Base-by-base conservation (phyloP, 208 protist species). In the Dictyostelium gargantuum region DNA sequence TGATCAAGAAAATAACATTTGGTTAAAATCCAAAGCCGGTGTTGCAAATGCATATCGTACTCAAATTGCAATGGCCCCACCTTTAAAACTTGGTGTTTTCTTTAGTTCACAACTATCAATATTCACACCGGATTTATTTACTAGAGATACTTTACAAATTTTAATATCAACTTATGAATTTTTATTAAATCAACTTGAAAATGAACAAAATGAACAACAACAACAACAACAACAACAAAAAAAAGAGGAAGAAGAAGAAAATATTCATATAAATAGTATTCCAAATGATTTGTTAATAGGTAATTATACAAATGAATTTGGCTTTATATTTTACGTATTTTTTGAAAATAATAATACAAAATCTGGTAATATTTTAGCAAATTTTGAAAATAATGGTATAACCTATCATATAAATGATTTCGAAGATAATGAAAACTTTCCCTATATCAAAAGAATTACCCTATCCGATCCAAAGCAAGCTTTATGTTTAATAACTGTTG, bases 81-180 rank as follows among this genome's bases (percentile, higher is more conserved):
- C 26, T 6, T 44, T 77, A 44, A 46, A 77, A 38, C 4, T 86
- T 0, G 81, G 81, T 68, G 3, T 86, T 17, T 86, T 86, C 32
- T 86, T 77, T 77, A 35, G 15, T 2, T 42, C 48, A 4, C 50
- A 26, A 10, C 13, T 40, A 8, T 35, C n/a, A 9, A 19, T 86
- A 8, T 11, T 35, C 1, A 58, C 63, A 3, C 17, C 10, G 40
- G 81, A 86, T 66, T 35, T 86, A 21, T 86, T 86, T 38, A 86
- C 81, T 35, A 40, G 15, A 50, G 48, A 61, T 5, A 48, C 38
- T 13, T 40, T 77, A 9, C 6, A 86, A 52, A 77, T 77, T 19
- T 26, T 86, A 44, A 23, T 86, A 29, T 68, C 81, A 38, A 38
- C 66, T 40, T 86, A 86, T 35, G 8, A 61, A 86, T 23, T 21